These are phyloP conservation scores for Heritiera fomes DNA, from an alignment of 345 rosid genomes.

Conservation along the genomic window DNA sequence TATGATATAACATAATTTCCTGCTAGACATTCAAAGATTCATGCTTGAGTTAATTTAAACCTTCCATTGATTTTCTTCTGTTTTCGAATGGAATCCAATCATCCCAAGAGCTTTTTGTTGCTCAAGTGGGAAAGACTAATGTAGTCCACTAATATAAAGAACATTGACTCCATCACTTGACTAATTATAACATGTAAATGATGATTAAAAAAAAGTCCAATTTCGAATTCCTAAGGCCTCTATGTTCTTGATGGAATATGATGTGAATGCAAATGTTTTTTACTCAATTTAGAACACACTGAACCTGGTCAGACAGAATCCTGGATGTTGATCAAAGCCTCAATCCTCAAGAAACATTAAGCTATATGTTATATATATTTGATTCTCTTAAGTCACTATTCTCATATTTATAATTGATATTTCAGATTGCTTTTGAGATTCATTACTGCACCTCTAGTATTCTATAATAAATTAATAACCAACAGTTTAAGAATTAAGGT, in stretches of 20 bases:
- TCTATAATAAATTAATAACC: constrained; percentile 5
- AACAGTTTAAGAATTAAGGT: background rate
- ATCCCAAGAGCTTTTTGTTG: background rate
- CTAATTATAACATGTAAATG: constrained; percentile 3
- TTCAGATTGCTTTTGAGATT: constrained; percentile 27
- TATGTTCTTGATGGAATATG: background rate
- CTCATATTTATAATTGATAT: background rate
- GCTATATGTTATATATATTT: background rate
- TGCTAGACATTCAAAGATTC: constrained; percentile 4
- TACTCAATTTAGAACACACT: background rate
- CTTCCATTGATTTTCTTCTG: constrained; percentile 9
- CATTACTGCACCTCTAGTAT: constrained; percentile 16
- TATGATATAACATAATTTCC: background rate
- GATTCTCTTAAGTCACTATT: constrained; percentile 3
- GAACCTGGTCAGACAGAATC: background rate
- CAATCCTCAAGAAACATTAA: background rate
- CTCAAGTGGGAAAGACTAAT: constrained; percentile 15
- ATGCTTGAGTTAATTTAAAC: constrained; percentile 15
- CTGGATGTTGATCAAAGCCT: background rate
- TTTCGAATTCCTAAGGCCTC: background rate
- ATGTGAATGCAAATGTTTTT: background rate
- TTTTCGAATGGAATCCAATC: constrained; percentile 9
- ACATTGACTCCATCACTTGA: background rate
- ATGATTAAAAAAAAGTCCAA: background rate
- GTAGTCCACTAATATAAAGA: background rate